Evolutionary conservation across 73 alveolate species (phyloP), one percentile per base, ranked within the genome.

Genomic region (Diophrys sp.): DNA sequence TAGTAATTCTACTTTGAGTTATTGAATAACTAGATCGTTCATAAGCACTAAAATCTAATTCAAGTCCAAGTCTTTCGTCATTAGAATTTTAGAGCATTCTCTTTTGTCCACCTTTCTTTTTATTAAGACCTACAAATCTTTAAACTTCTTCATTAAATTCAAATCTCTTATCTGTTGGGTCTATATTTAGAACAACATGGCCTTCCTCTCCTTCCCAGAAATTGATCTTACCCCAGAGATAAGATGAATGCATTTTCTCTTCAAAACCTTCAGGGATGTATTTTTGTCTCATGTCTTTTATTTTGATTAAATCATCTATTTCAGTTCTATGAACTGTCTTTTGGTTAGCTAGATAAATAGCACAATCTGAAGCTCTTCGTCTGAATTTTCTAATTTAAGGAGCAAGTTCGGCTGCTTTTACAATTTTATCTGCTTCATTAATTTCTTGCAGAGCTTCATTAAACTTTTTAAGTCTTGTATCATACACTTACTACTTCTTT

Each of bases 111-210:
- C 33, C 23, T 56, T 62, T 29, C 70, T 75, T 67, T 74, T 82
- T 29, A 71, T 56, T 54, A 27, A 25, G 23, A 25, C 31, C 54
- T 8, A 77, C 67, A 75, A 77, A 84, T 44, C 83, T 85, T 76
- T 79, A 24, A 28, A 85, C 27, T 66, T 85, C 88, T 1, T 78
- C 78, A 54, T 85, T 78, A 68, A 66, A 62, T 27, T 78, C 75
- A 30, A 77, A 44, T 27, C 88, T 54, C 23, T 31, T 78, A 53
- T 85, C 88, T 2, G 93, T 85, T 23, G 93, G 93, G 32, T 85
- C 93, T 27, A 85, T 79, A 29, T 30, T 26, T 18, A 85, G 77
- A 24, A 71, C 69, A 14, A 67, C 79, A 32, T 78, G 70, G 29
- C 23, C 33, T 29, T 78, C 78, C 54, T 77, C 88, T 0, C 69